These are phyloP conservation scores for Talaromyces islandicus DNA, from an alignment of 2,329 filamentous ascomycete genomes.

Conservation along the genomic window DNA sequence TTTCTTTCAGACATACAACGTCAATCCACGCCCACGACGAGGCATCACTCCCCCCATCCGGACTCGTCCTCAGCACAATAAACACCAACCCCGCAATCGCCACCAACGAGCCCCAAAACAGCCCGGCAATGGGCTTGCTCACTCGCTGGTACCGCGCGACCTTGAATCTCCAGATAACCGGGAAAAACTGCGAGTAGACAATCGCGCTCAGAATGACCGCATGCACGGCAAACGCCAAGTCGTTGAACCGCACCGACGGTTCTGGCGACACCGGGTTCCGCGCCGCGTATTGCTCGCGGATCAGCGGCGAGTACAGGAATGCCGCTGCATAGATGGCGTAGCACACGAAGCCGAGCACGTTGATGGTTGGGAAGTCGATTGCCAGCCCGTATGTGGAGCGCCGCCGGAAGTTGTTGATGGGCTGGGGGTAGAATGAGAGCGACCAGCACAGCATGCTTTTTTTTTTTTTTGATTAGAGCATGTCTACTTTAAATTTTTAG, in stretches of 20 bases:
- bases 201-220: slow-evolving; percentile 67
- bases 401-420: slow-evolving; percentile 70
- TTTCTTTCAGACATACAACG: slow-evolving; percentile 41
- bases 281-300: slow-evolving; percentile 76
- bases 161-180: slow-evolving; percentile 68
- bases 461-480: background rate
- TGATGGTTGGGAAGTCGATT: slow-evolving; percentile 77
- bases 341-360: slow-evolving; percentile 55
- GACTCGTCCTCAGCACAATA: slow-evolving; percentile 38
- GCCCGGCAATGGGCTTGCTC: slow-evolving; percentile 58
- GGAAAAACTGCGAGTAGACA: slow-evolving; percentile 71
- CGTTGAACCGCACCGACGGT: slow-evolving; percentile 83
- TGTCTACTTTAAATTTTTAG: background rate
- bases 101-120: slow-evolving; percentile 63
- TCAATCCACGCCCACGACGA: slow-evolving; percentile 59
- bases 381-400: slow-evolving; percentile 76
- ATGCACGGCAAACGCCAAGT: slow-evolving; percentile 81
- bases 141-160: slow-evolving; percentile 50
- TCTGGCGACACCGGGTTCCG: slow-evolving; percentile 67
- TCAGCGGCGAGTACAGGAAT: slow-evolving; percentile 72
- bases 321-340: slow-evolving; percentile 70
- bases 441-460: slow-evolving; percentile 66
- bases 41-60: slow-evolving; percentile 41
- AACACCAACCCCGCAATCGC: slow-evolving; percentile 28
- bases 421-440: slow-evolving; percentile 87